Evolutionary conservation across 176 grass and related monocot species (phyloP).

Genomic region (Carex scoparia): DNA sequence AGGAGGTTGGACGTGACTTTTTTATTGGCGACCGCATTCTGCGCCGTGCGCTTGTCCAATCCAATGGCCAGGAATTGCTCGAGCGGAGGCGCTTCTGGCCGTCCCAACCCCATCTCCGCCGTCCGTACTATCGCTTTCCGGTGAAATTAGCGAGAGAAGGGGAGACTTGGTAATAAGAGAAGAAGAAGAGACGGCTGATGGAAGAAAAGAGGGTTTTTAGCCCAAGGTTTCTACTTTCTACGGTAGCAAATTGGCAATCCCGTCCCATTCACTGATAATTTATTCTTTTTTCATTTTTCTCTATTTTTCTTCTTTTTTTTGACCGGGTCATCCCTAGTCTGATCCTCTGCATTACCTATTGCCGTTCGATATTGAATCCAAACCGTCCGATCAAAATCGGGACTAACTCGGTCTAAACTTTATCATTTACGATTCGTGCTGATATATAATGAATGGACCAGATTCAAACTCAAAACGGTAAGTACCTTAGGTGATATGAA

Average conservation of each 20-base stretch:
- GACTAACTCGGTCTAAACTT: no score
- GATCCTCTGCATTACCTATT: no score
- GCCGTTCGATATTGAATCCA: no score
- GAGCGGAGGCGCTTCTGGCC: conserved; percentile 12
- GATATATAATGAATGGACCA: background rate
- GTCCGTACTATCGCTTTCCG: background rate
- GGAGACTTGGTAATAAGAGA: background rate
- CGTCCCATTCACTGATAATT: background rate
- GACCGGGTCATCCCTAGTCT: no score
- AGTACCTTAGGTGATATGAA: no score
- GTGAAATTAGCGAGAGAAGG: background rate
- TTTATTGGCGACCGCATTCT: conserved; percentile 49
- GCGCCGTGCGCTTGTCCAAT: conserved; percentile 45
- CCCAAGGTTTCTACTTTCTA: conserved; percentile 5
- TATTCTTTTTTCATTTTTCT: background rate
- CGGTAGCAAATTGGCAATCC: background rate
- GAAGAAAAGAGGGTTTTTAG: background rate
- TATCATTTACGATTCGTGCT: background rate
- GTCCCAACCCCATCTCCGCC: conserved; percentile 22
- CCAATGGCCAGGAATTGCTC: conserved; percentile 44
- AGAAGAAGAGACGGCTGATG: conserved; percentile 17
- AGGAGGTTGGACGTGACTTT: conserved; percentile 57
- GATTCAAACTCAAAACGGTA: no score
- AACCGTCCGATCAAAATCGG: no score
- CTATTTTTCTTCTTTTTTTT: no score